Conservation (phyloP, 2,329 filamentous ascomycete species). For the Ampelomyces quisqualis region DNA sequence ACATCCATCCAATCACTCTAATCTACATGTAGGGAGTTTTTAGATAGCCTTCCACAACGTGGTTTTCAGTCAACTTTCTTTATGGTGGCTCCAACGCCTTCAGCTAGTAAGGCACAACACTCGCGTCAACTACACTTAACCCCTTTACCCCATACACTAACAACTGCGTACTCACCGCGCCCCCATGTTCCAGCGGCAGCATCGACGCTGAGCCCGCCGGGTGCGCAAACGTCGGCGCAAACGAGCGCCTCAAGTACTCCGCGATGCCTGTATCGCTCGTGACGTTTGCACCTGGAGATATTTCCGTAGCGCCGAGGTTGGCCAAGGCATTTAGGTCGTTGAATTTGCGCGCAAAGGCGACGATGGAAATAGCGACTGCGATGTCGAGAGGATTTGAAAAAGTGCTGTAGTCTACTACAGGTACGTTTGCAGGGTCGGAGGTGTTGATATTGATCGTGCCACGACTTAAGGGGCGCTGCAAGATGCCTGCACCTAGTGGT, state of each 20-base stretch:
- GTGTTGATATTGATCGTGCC: slow-evolving; percentile 40
- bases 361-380: slow-evolving; percentile 24
- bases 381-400: slow-evolving; percentile 36
- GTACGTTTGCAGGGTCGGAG: slow-evolving; percentile 24
- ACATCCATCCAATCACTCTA: no score
- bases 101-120: slow-evolving; percentile 22
- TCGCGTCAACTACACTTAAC: slow-evolving; percentile 28
- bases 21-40: no score
- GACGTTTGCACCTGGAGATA: slow-evolving; percentile 18
- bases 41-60: no score
- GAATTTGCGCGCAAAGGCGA: slow-evolving; percentile 29
- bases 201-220: slow-evolving; percentile 21
- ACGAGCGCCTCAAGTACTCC: not conserved
- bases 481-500: slow-evolving; percentile 5
- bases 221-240: slow-evolving; percentile 17
- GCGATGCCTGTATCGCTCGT: slow-evolving; percentile 5
- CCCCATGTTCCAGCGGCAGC: slow-evolving; percentile 21
- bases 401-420: slow-evolving; percentile 33
- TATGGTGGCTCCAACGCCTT: no score
- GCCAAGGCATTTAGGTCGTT: slow-evolving; percentile 12
- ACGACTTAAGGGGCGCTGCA: slow-evolving; percentile 29
- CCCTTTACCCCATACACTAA: slow-evolving; percentile 21
- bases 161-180: slow-evolving; percentile 20
- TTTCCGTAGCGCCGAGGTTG: slow-evolving; percentile 15
- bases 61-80: no score